A percentile compares a stretch with the other conserved stretches of the same genome.
These are phyloP conservation scores for Inonotus hispidus DNA, from an alignment of 1,284 basidiomycete species.

Conservation along the genomic window DNA sequence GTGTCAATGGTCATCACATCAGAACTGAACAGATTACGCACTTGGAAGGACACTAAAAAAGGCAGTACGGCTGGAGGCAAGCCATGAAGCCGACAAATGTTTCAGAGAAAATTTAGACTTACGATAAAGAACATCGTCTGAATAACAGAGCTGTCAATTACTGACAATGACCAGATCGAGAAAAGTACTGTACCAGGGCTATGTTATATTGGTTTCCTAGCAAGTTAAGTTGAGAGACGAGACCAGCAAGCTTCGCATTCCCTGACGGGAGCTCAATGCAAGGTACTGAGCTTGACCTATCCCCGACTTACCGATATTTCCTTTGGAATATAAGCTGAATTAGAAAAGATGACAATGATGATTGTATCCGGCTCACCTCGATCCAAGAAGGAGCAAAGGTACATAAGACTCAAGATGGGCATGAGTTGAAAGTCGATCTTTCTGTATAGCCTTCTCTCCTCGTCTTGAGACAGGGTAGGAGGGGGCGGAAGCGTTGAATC, in stretches of 20 bases:
- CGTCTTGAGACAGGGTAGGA: conserved; percentile 41
- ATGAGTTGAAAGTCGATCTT: conserved; percentile 61
- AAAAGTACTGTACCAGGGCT: conserved; percentile 41
- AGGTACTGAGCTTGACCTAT: background rate
- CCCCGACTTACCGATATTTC: conserved; percentile 46
- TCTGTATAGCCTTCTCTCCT: conserved; percentile 55
- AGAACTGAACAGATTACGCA: conserved; percentile 26
- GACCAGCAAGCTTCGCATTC: conserved; percentile 61
- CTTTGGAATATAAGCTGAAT: conserved; percentile 27
- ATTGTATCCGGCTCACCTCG: background rate
- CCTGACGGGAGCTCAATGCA: conserved; percentile 31
- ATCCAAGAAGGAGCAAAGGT: conserved; percentile 53
- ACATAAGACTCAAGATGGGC: conserved; percentile 62
- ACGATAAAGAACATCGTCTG: conserved; percentile 71
- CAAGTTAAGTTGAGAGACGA: conserved; percentile 46
- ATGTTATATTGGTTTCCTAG: conserved; percentile 60
- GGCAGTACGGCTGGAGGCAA: conserved; percentile 45
- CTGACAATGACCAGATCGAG: background rate
- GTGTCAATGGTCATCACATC: background rate
- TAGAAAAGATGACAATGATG: background rate
- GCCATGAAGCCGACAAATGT: background rate
- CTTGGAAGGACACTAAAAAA: conserved; percentile 60
- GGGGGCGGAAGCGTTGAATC: conserved; percentile 37
- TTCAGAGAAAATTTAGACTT: conserved; percentile 22
- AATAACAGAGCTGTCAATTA: background rate